These are phyloP conservation scores for Lycium ferocissimum DNA, from an alignment of 257 asterid genomes.

Conservation along the genomic window DNA sequence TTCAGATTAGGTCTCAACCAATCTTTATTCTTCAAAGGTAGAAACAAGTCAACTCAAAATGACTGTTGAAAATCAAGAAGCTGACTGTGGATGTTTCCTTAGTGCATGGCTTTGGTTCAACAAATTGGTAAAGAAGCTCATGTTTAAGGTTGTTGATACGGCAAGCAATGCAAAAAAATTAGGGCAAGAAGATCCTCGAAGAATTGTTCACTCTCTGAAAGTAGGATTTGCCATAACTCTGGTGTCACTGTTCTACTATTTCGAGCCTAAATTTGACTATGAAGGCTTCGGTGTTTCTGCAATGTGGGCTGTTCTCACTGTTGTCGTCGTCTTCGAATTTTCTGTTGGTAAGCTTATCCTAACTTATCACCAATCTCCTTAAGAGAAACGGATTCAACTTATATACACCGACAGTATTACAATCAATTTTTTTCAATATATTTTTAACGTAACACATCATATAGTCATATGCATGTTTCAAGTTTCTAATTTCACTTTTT, in stretches of 20 bases:
- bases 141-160: background rate
- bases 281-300: slow-evolving; percentile 66
- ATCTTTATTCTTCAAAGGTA: background rate
- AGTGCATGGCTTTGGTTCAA: slow-evolving; percentile 19
- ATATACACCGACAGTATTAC: background rate
- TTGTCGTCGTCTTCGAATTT: slow-evolving; percentile 74
- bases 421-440: too few species aligned
- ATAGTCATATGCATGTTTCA: too few species aligned
- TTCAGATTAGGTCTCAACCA: background rate
- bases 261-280: slow-evolving; percentile 57
- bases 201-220: slow-evolving; percentile 68
- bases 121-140: background rate
- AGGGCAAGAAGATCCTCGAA: slow-evolving; percentile 70
- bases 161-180: slow-evolving; percentile 33
- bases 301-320: slow-evolving; percentile 86
- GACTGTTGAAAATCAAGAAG: slow-evolving; percentile 24
- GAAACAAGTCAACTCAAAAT: background rate
- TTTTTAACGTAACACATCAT: too few species aligned
- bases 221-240: slow-evolving; percentile 66
- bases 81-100: slow-evolving; percentile 19
- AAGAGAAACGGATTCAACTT: background rate
- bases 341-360: slow-evolving; percentile 55
- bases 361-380: too few species aligned
- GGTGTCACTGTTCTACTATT: slow-evolving; percentile 69
- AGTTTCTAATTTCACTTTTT: too few species aligned